A percentile compares a stretch with the other conserved stretches of the same genome.
Evolutionary conservation across 352 stramenopile genomes (phyloP).

Genomic region (Phytophthora pinifolia): DNA sequence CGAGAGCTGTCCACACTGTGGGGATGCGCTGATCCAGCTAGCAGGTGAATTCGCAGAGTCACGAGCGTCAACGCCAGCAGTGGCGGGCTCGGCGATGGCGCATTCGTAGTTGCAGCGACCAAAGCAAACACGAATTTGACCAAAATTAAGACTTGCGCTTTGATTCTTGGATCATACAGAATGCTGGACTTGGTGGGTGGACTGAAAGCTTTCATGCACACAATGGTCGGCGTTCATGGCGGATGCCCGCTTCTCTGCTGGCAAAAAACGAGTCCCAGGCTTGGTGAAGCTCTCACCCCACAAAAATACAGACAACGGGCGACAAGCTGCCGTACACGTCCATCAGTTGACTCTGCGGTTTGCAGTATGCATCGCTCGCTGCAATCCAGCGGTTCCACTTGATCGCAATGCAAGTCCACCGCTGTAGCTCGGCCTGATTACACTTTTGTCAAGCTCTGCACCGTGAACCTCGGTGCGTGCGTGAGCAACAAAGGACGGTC

Average conservation of each 20-base stretch:
- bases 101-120: background rate
- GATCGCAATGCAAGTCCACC: conserved; percentile 8
- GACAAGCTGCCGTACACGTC: conserved; percentile 3
- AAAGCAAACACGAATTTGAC: background rate
- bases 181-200: background rate
- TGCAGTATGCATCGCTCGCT: conserved; percentile 4
- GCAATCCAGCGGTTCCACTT: conserved; percentile 10
- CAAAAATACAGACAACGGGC: background rate
- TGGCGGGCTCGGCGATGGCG: background rate
- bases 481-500: too few species aligned
- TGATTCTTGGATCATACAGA: background rate
- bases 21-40: conserved; percentile 40
- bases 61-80: conserved; percentile 3
- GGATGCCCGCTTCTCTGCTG: background rate
- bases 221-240: background rate
- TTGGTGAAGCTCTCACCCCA: background rate
- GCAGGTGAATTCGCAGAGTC: conserved; percentile 11
- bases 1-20: conserved; percentile 67
- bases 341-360: too few species aligned
- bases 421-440: conserved; percentile 24
- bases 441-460: conserved; percentile 27
- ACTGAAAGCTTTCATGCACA: background rate
- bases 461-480: conserved; percentile 3
- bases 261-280: background rate
- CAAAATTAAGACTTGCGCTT: background rate